phyloP scores from a whole-genome alignment of 805 yeast genomes.

The Candida alai region DNA sequence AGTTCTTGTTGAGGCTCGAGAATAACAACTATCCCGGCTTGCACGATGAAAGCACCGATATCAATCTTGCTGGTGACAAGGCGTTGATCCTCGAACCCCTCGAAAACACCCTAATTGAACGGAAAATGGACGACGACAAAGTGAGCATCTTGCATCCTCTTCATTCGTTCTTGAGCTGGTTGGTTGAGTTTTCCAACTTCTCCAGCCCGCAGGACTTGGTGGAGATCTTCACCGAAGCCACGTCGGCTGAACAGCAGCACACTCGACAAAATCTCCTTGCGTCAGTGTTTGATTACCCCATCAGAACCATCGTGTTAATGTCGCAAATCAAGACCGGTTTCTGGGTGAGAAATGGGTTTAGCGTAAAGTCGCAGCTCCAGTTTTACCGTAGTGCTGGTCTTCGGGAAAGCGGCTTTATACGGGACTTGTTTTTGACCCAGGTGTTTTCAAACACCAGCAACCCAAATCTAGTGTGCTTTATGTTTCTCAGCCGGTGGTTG shows the following conservation, averaged over 20 bases:
- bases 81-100: conserved; percentile 19
- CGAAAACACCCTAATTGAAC: conserved; percentile 20
- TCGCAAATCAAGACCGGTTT: conserved; percentile 85
- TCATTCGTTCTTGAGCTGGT: conserved; percentile 69
- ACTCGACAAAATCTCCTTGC: conserved; percentile 12
- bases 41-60: conserved; percentile 24
- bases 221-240: conserved; percentile 14
- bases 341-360: conserved; percentile 93
- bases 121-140: conserved; percentile 32
- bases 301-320: conserved; percentile 70
- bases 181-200: conserved; percentile 51
- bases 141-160: conserved; percentile 79
- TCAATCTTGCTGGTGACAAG: conserved; percentile 14
- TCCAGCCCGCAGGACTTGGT: conserved; percentile 19
- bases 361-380: conserved; percentile 72
- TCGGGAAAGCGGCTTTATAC: conserved; percentile 75
- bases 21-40: conserved; percentile 24
- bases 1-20: conserved; percentile 29
- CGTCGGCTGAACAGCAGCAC: conserved; percentile 3
- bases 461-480: conserved; percentile 53
- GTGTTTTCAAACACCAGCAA: conserved; percentile 47
- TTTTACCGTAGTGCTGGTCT: conserved; percentile 75
- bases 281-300: conserved; percentile 63
- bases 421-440: conserved; percentile 77
- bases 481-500: conserved; percentile 69